Evolutionary conservation across 192 early-diverging fungal species (phyloP).

Genomic region (Spizellomyces punctatus): DNA sequence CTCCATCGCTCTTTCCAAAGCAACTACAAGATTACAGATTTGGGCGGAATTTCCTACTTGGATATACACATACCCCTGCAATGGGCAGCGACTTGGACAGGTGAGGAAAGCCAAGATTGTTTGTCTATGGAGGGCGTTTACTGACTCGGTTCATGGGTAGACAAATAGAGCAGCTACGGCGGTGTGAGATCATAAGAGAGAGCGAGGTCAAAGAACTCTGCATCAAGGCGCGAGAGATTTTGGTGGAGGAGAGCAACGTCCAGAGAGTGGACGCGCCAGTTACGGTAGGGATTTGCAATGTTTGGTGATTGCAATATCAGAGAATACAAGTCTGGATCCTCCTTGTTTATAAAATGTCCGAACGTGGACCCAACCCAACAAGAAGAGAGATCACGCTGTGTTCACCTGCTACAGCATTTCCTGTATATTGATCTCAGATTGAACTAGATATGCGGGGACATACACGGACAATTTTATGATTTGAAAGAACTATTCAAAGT

Average conservation of each 20-base stretch:
- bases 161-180: conserved; percentile 80
- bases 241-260: conserved; percentile 95
- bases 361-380: too few species aligned
- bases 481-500: conserved; percentile 96
- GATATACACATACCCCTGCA: neutral
- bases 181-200: conserved; percentile 93
- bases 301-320: neutral
- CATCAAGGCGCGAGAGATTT: conserved; percentile 91
- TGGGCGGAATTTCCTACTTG: too few species aligned
- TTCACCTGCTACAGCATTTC: neutral
- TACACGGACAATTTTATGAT: conserved; percentile 99
- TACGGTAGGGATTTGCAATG: conserved; percentile 60
- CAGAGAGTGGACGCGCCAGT: conserved; percentile 95
- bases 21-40: too few species aligned
- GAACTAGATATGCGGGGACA: conserved; percentile 87
- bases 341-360: neutral
- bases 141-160: conserved; percentile 12
- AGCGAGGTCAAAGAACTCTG: conserved; percentile 92
- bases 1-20: too few species aligned
- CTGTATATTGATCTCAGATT: neutral
- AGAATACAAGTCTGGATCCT: neutral
- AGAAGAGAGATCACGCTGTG: neutral
- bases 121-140: neutral
- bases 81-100: conserved; percentile 27
- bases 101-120: neutral